phyloP scores from a whole-genome alignment of 805 yeast genomes.

The Saturnispora quitensis region DNA sequence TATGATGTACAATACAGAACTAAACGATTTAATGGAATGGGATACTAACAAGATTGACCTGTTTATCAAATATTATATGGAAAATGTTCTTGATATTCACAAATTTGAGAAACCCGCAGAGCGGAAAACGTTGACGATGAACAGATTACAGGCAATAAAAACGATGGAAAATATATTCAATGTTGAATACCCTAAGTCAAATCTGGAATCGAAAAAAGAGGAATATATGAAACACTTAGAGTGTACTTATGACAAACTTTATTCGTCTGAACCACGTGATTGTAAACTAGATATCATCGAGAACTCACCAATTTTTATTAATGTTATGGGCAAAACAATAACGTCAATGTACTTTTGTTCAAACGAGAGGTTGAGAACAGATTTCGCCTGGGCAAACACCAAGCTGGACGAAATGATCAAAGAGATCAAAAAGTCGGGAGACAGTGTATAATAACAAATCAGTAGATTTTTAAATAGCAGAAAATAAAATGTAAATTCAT shows the following conservation, averaged over 20 bases:
- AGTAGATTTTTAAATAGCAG: no score
- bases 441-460: no score
- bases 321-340: conserved; percentile 1
- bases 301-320: conserved; percentile 1
- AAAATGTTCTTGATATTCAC: not conserved
- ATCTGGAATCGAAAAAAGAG: not conserved
- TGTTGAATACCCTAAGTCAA: not conserved
- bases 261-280: not conserved
- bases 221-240: not conserved
- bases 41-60: conserved; percentile 33
- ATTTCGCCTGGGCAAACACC: conserved; percentile 2
- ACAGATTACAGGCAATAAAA: conserved; percentile 1
- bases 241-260: not conserved
- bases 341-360: conserved; percentile 5
- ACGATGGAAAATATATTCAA: not conserved
- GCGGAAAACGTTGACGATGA: not conserved
- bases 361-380: not conserved
- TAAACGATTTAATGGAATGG: conserved; percentile 38
- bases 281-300: not conserved
- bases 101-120: not conserved
- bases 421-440: no score
- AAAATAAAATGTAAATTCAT: no score
- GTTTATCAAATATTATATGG: conserved; percentile 39
- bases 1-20: conserved; percentile 20
- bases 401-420: no score